A percentile compares a stretch with the other conserved stretches of the same genome.
These are phyloP conservation scores for Debaryomycetaceae sp. DNA, from an alignment of 1,139 yeast species.

Conservation along the genomic window DNA sequence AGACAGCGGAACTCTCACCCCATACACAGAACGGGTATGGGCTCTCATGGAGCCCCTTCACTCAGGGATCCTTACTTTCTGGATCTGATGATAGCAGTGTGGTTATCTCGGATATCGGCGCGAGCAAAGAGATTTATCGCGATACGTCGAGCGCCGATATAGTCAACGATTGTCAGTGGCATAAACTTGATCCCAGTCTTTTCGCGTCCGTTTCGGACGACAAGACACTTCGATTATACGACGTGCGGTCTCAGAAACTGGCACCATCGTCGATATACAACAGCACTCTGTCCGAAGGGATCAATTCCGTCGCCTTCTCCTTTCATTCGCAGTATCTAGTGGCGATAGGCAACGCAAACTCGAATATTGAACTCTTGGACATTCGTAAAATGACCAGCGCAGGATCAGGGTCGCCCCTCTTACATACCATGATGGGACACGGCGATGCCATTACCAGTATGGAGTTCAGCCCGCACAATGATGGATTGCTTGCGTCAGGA, in stretches of 20 bases:
- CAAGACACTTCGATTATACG: conserved; percentile 31
- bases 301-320: conserved; percentile 58
- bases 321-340: conserved; percentile 47
- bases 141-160: conserved; percentile 38
- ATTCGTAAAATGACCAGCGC: conserved; percentile 28
- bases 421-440: conserved; percentile 74
- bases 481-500: conserved; percentile 65
- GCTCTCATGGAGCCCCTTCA: conserved; percentile 46
- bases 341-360: conserved; percentile 60
- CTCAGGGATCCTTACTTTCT: conserved; percentile 41
- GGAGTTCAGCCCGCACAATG: conserved; percentile 63
- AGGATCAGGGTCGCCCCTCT: conserved; percentile 11
- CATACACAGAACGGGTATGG: conserved; percentile 68
- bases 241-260: conserved; percentile 18
- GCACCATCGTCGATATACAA: conserved; percentile 19
- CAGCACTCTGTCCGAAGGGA: conserved; percentile 28
- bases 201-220: conserved; percentile 73
- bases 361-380: conserved; percentile 56
- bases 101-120: conserved; percentile 43
- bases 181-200: conserved; percentile 32
- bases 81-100: conserved; percentile 56
- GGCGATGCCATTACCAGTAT: conserved; percentile 56
- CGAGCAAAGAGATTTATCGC: conserved; percentile 11
- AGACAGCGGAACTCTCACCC: conserved; percentile 28
- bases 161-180: conserved; percentile 73